Evolutionary conservation across 2,329 filamentous ascomycete species (phyloP).

Genomic region (Truncatella angustata): DNA sequence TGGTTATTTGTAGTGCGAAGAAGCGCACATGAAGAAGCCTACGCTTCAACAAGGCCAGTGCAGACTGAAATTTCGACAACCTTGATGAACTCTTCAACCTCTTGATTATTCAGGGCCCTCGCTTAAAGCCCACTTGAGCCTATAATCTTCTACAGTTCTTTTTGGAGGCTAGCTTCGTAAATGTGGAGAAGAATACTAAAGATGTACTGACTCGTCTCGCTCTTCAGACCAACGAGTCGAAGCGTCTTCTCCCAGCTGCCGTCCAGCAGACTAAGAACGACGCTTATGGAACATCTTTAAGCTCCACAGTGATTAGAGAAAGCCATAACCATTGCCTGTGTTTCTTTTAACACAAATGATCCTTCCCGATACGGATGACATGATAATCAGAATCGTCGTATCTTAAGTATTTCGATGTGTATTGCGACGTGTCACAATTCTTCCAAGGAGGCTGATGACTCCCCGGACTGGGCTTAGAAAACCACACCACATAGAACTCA

Average conservation of each 20-base stretch:
- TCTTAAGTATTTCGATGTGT: too few species aligned
- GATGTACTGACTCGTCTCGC: conserved; percentile 13
- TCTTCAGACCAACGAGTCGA: conserved; percentile 12
- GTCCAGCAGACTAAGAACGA: conserved; percentile 14
- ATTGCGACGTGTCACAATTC: too few species aligned
- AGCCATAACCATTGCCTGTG: conserved; percentile 15
- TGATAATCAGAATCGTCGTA: conserved; percentile 27
- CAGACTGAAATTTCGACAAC: conserved; percentile 7
- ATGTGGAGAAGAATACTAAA: conserved; percentile 11
- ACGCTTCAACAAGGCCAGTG: conserved; percentile 12
- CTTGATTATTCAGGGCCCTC: conserved; percentile 7
- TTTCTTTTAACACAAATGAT: conserved; percentile 32
- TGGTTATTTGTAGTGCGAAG: conserved; percentile 20
- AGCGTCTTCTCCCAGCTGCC: conserved; percentile 15
- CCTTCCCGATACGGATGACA: conserved; percentile 33
- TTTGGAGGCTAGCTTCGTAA: conserved; percentile 10
- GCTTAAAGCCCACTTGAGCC: conserved; percentile 12
- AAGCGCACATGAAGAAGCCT: conserved; percentile 12
- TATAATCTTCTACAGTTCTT: conserved; percentile 9
- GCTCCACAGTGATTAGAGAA: conserved; percentile 13
- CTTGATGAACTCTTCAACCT: conserved; percentile 8
- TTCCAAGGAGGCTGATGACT: too few species aligned
- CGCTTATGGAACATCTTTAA: conserved; percentile 8
- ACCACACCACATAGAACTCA: too few species aligned
- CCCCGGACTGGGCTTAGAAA: too few species aligned